Percentiles rank a stretch among this genome's conserved stretches.
These are phyloP conservation scores for Alternaria gaisen DNA, from an alignment of 2,329 filamentous ascomycete species.

Conservation along the genomic window DNA sequence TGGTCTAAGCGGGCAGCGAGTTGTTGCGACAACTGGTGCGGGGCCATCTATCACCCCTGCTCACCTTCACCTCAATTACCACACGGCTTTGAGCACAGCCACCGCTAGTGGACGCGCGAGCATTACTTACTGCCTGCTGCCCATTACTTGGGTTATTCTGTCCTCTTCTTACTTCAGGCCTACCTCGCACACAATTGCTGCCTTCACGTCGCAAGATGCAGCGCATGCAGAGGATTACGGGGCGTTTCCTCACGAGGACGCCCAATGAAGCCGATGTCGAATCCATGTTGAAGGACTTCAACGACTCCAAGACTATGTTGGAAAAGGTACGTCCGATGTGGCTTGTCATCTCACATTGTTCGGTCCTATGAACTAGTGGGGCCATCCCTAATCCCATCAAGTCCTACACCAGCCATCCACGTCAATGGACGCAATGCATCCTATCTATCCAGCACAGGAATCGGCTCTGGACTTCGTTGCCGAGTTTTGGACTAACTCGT, in stretches of 20 bases:
- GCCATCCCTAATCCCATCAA: conserved; percentile 11
- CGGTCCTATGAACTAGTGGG: conserved; percentile 30
- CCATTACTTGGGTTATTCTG: conserved; percentile 1
- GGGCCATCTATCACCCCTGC: conserved; percentile 17
- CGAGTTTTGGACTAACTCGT: neutral
- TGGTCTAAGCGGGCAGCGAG: conserved; percentile 1
- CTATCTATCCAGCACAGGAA: neutral
- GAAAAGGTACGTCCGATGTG: conserved; percentile 65
- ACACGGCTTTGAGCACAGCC: conserved; percentile 30
- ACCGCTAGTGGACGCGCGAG: conserved; percentile 23
- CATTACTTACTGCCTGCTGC: conserved; percentile 7
- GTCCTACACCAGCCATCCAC: neutral
- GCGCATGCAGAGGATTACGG: conserved; percentile 77
- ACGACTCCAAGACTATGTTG: conserved; percentile 79
- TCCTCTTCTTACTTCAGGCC: conserved; percentile 9
- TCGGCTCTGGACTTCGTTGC: neutral
- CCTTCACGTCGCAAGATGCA: conserved; percentile 63
- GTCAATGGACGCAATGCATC: neutral
- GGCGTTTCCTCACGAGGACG: conserved; percentile 73
- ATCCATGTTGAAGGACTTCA: conserved; percentile 78
- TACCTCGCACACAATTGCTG: conserved; percentile 26
- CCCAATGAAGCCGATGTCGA: conserved; percentile 81
- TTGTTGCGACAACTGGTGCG: conserved; percentile 10
- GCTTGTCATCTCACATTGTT: conserved; percentile 7
- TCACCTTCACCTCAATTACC: conserved; percentile 29